phyloP scores from a whole-genome alignment of 2,329 filamentous ascomycete species.

The Aspergillus sojae region DNA sequence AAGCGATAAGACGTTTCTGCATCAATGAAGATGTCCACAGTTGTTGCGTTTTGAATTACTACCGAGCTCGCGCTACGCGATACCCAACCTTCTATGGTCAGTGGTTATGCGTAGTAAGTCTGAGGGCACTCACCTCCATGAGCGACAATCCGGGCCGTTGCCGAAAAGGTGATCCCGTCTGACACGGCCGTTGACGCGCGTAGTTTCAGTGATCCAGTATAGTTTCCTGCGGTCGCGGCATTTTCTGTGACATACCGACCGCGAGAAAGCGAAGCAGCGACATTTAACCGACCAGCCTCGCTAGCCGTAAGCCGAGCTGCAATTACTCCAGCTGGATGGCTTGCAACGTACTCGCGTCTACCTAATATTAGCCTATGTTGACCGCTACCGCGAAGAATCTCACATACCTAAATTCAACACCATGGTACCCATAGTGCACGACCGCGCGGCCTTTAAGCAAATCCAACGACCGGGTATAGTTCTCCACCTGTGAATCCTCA shows the following conservation, averaged over 20 bases:
- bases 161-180: slow-evolving; percentile 2
- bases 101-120: not conserved
- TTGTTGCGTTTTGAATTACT: not conserved
- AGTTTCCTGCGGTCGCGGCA: not conserved
- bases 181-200: not conserved
- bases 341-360: slow-evolving; percentile 19
- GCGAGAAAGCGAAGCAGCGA: slow-evolving; percentile 6
- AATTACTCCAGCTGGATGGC: slow-evolving; percentile 14
- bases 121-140: not conserved
- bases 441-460: slow-evolving; percentile 1
- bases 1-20: slow-evolving; percentile 14
- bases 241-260: slow-evolving; percentile 3
- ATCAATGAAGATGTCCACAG: slow-evolving; percentile 12
- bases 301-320: slow-evolving; percentile 10
- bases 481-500: not conserved
- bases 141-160: not conserved
- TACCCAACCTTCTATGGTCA: not conserved
- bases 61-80: not conserved
- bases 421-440: slow-evolving; percentile 10
- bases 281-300: not conserved
- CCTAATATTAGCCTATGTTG: not conserved
- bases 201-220: not conserved
- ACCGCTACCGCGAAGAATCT: rapidly evolving
- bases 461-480: slow-evolving; percentile 17
- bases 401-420: slow-evolving; percentile 12